A percentile compares a stretch with the other conserved stretches of the same genome.
Evolutionary conservation across 441 rosid genomes (phyloP).

Genomic region (Jatropha podagrica): DNA sequence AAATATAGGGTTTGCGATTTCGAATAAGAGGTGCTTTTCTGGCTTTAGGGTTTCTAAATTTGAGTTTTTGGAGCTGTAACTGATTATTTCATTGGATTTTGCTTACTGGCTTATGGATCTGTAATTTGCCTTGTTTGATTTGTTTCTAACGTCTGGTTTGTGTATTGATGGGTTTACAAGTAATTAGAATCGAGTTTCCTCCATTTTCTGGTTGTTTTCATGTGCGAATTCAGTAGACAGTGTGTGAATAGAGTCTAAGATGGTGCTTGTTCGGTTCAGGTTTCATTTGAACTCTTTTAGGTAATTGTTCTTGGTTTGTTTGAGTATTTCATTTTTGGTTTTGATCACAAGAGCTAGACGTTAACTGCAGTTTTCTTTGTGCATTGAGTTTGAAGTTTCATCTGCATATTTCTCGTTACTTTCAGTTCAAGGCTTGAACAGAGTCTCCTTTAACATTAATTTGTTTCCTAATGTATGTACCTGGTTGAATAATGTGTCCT

Average conservation of each 20-base stretch:
- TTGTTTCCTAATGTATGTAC: neutral
- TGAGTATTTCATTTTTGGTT: neutral
- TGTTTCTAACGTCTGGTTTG: conserved; percentile 17
- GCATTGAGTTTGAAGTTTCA: conserved; percentile 7
- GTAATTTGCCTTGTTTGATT: conserved; percentile 34
- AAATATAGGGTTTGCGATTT: conserved; percentile 31
- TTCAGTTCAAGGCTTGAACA: conserved; percentile 1
- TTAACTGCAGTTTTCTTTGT: conserved; percentile 2
- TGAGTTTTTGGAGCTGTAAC: conserved; percentile 40
- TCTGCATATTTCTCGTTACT: neutral
- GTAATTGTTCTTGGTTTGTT: neutral
- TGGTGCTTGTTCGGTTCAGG: conserved; percentile 13
- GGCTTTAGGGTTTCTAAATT: conserved; percentile 36
- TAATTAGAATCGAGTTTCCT: conserved; percentile 27
- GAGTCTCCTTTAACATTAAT: conserved; percentile 3
- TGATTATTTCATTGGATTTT: conserved; percentile 32
- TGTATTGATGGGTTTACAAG: conserved; percentile 18
- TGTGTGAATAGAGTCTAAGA: conserved; percentile 21
- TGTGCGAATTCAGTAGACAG: conserved; percentile 19
- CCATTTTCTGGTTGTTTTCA: conserved; percentile 4
- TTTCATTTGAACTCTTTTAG: conserved; percentile 22
- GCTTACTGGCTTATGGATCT: conserved; percentile 51
- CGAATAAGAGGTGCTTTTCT: conserved; percentile 32
- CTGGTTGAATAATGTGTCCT: neutral
- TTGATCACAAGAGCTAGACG: neutral